A percentile compares a stretch with the other conserved stretches of the same genome.
Evolutionary conservation across 768 basidiomycete genomes (phyloP).

Genomic region (Calocybe gangraenosa): DNA sequence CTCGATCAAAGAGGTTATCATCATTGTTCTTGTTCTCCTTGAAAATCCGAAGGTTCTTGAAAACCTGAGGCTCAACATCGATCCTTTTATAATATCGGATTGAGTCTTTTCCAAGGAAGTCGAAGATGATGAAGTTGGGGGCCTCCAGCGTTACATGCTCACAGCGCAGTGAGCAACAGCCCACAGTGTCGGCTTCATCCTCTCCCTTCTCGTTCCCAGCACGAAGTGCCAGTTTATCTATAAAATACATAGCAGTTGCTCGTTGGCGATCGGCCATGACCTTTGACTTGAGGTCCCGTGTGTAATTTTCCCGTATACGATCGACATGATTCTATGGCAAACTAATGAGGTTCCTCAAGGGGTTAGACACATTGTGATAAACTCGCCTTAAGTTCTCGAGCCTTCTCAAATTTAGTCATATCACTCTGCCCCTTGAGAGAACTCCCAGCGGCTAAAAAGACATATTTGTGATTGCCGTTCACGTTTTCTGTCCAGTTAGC

Average conservation of each 20-base stretch:
- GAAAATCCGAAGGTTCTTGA: slow-evolving; percentile 98
- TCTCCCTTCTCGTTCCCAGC: slow-evolving; percentile 99
- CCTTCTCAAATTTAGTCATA: slow-evolving; percentile 97
- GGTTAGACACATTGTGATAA: neutral
- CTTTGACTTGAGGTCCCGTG: slow-evolving; percentile 77
- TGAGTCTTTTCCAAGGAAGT: slow-evolving; percentile 99
- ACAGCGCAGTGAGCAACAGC: slow-evolving; percentile 95
- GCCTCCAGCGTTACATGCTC: slow-evolving; percentile 93
- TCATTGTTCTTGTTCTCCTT: slow-evolving; percentile 88
- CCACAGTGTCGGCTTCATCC: slow-evolving; percentile 98
- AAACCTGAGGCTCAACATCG: slow-evolving; percentile 85
- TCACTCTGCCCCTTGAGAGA: slow-evolving; percentile 98
- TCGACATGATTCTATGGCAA: slow-evolving; percentile 77
- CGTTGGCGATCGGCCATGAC: slow-evolving; percentile 94
- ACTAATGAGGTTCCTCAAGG: slow-evolving; percentile 6
- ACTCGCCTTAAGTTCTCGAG: slow-evolving; percentile 87
- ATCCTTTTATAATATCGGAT: slow-evolving; percentile 96
- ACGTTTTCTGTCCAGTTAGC: slow-evolving; percentile 99
- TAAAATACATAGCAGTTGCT: slow-evolving; percentile 99
- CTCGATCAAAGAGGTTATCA: slow-evolving; percentile 91
- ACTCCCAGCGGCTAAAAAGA: slow-evolving; percentile 96
- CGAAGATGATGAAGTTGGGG: slow-evolving; percentile 87
- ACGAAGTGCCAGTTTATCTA: slow-evolving; percentile 94
- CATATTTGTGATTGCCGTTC: slow-evolving; percentile 94
- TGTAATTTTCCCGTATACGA: slow-evolving; percentile 87